Evolutionary conservation across 2,329 filamentous ascomycete genomes (phyloP).

Genomic region (Fusarium coicis): DNA sequence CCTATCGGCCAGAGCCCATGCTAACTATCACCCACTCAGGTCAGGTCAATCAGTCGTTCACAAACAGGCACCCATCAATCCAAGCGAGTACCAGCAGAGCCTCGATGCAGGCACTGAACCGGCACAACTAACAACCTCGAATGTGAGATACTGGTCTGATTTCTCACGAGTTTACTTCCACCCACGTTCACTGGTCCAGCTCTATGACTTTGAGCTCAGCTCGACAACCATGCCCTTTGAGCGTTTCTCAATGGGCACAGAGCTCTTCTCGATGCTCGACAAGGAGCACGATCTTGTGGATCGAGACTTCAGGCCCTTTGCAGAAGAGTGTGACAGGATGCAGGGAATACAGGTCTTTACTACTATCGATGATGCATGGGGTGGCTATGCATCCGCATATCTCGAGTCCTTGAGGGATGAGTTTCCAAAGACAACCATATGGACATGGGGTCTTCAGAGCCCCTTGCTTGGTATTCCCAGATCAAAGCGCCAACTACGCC

Average conservation of each 20-base stretch:
- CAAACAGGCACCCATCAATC: conserved; percentile 72
- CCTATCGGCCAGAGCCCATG: not conserved
- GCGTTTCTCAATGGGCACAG: conserved; percentile 85
- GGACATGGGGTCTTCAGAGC: conserved; percentile 86
- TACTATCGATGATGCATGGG: conserved; percentile 82
- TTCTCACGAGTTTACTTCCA: conserved; percentile 94
- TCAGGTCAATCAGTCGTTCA: conserved; percentile 75
- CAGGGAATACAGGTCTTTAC: conserved; percentile 86
- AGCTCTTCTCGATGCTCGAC: conserved; percentile 78
- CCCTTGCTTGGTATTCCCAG: conserved; percentile 62
- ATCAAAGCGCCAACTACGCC: conserved; percentile 64
- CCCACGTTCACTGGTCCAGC: conserved; percentile 84
- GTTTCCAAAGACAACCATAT: conserved; percentile 86
- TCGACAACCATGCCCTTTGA: conserved; percentile 87
- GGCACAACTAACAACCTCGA: conserved; percentile 71
- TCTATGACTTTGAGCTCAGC: conserved; percentile 87
- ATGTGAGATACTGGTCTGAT: conserved; percentile 96
- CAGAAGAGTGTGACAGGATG: conserved; percentile 92
- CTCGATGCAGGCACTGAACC: conserved; percentile 78
- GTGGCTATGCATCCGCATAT: conserved; percentile 78
- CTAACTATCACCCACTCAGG: conserved; percentile 55
- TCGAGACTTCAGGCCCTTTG: conserved; percentile 87
- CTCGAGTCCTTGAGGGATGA: conserved; percentile 86
- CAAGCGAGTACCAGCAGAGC: conserved; percentile 80
- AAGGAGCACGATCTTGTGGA: conserved; percentile 88